phyloP scores from a whole-genome alignment of 1,284 basidiomycete species.

The Cutaneotrichosporon spelunceum region DNA sequence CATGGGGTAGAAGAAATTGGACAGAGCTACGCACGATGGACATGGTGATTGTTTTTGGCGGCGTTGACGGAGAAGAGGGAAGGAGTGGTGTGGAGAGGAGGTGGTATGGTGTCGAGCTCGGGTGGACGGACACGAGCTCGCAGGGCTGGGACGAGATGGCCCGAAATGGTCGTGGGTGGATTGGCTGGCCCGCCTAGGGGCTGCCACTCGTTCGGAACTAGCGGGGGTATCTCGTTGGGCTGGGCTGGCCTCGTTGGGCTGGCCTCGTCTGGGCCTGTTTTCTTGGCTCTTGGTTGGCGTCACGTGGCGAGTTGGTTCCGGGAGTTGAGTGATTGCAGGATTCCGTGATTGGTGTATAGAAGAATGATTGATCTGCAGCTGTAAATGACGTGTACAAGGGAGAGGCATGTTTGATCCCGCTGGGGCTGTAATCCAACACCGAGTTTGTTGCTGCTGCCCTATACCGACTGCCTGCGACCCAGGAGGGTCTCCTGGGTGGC shows the following conservation, averaged over 20 bases:
- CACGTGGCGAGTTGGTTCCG: background rate
- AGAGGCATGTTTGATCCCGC: too few relatives aligned
- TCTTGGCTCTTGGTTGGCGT: background rate
- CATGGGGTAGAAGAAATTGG: background rate
- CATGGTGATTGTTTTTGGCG: conserved; percentile 8
- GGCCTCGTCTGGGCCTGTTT: background rate
- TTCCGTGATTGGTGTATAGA: too few relatives aligned
- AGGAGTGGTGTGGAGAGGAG: conserved; percentile 4
- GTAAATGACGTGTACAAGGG: too few relatives aligned
- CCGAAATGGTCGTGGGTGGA: conserved; percentile 11
- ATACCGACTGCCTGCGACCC: too few relatives aligned
- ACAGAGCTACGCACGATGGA: conserved; percentile 12
- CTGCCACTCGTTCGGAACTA: background rate
- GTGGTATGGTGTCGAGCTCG: background rate
- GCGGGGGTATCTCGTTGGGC: background rate
- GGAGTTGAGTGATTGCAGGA: too few relatives aligned
- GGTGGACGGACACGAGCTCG: too few relatives aligned
- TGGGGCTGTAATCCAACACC: too few relatives aligned
- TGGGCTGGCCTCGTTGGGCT: background rate
- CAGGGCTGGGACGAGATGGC: conserved; percentile 6
- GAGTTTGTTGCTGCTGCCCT: too few relatives aligned
- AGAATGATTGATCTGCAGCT: too few relatives aligned
- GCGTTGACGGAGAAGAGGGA: background rate
- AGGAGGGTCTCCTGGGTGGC: too few relatives aligned
- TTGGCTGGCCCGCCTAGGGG: background rate